Conservation (phyloP, 2,329 filamentous ascomycete species). For the Balansia obtecta region DNA sequence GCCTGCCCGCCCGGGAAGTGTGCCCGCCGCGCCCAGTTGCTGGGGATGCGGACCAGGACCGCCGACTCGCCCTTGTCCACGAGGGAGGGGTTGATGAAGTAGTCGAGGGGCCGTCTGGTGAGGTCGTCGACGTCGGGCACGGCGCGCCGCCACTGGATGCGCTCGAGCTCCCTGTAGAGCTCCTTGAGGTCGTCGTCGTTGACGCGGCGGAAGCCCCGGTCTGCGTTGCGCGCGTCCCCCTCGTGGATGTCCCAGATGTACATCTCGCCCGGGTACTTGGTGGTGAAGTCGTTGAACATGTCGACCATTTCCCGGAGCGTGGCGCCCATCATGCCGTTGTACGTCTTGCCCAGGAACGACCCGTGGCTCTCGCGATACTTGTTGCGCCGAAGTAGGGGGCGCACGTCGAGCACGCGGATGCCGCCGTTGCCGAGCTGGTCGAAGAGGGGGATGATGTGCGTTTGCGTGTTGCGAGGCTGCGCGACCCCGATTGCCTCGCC, state of each 20-base stretch:
- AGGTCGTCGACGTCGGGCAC: constrained; percentile 14
- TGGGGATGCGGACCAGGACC: constrained; percentile 18
- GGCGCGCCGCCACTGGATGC: constrained; percentile 11
- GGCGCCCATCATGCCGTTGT: constrained; percentile 16
- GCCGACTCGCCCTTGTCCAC: constrained; percentile 8
- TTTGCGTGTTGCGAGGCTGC: constrained; percentile 11
- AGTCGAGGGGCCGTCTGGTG: constrained; percentile 13
- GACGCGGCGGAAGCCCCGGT: not conserved
- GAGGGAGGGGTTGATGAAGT: constrained; percentile 12
- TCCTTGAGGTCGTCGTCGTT: constrained; percentile 1
- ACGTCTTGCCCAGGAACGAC: constrained; percentile 4
- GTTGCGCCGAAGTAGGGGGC: constrained; percentile 7
- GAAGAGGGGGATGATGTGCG: constrained; percentile 11
- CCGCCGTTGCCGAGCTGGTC: constrained; percentile 17
- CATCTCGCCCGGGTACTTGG: constrained; percentile 18
- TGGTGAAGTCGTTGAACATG: constrained; percentile 18
- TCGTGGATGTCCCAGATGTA: constrained; percentile 20
- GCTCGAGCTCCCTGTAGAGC: constrained; percentile 13
- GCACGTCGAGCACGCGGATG: constrained; percentile 18
- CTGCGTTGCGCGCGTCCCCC: constrained; percentile 2
- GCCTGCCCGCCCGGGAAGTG: constrained; percentile 14
- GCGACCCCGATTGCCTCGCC: constrained; percentile 5
- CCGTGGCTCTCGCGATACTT: constrained; percentile 13
- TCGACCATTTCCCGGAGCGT: constrained; percentile 16
- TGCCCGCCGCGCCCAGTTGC: constrained; percentile 9